A percentile compares a stretch with the other conserved stretches of the same genome.
Conservation (phyloP, 2,329 filamentous ascomycete species). For the Alternaria ethzedia region DNA sequence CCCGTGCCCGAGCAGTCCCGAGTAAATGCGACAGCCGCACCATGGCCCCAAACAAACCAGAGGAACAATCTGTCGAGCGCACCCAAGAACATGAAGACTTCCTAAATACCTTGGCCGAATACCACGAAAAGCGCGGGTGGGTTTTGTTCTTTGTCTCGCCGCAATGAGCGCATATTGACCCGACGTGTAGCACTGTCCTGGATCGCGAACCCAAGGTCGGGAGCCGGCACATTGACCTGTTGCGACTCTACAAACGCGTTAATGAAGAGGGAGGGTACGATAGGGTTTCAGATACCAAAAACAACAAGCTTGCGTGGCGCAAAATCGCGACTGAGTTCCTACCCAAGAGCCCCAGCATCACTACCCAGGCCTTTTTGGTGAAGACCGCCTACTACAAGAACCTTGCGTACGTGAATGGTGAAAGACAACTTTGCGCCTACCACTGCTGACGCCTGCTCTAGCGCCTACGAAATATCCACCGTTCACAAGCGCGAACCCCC, state of each 20-base stretch:
- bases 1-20: constrained; percentile 15
- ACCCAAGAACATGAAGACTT: constrained; percentile 77
- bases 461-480: constrained; percentile 81
- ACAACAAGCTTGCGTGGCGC: constrained; percentile 86
- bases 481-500: constrained; percentile 81
- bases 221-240: constrained; percentile 75
- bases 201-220: constrained; percentile 84
- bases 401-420: constrained; percentile 61
- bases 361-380: constrained; percentile 83
- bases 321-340: constrained; percentile 78
- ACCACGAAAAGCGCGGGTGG: constrained; percentile 77
- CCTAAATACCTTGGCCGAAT: constrained; percentile 73
- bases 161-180: constrained; percentile 33
- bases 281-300: constrained; percentile 68
- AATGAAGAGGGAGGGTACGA: constrained; percentile 84
- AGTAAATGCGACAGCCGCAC: constrained; percentile 46
- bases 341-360: constrained; percentile 72
- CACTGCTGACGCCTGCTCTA: constrained; percentile 25
- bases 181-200: constrained; percentile 65
- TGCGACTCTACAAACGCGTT: constrained; percentile 79
- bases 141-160: constrained; percentile 29
- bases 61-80: constrained; percentile 56
- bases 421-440: neutral
- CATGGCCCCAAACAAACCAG: constrained; percentile 54
- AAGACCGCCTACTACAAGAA: constrained; percentile 93